Conservation (phyloP, 2,329 filamentous ascomycete species). For the Talaromyces atroroseus region DNA sequence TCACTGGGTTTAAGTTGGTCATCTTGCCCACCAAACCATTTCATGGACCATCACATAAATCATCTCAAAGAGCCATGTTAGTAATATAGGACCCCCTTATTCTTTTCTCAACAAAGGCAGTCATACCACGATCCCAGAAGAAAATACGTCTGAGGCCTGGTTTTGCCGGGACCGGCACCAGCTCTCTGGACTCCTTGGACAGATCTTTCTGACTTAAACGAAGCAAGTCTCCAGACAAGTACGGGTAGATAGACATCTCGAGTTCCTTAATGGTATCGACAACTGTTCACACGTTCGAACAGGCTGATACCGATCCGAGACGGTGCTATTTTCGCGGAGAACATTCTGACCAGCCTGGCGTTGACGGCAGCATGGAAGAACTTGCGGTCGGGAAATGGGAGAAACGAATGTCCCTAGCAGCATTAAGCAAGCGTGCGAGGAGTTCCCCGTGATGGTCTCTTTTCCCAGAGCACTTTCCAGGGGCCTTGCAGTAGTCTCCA, state of each 20-base stretch:
- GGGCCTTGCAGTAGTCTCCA: conserved; percentile 55
- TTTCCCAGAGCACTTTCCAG: conserved; percentile 47
- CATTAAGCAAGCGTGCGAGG: no score
- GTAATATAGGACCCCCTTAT: background rate
- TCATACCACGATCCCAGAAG: background rate
- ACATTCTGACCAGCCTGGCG: no score
- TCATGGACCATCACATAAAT: background rate
- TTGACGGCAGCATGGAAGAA: no score
- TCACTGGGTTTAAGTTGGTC: conserved; percentile 26
- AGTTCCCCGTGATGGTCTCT: conserved; percentile 41
- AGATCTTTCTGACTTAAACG: conserved; percentile 10
- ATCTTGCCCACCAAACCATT: conserved; percentile 20
- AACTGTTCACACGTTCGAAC: conserved; percentile 22
- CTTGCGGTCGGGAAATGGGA: no score
- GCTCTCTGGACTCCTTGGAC: background rate
- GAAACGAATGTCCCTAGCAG: no score
- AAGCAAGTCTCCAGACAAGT: conserved; percentile 17
- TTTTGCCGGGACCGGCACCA: background rate
- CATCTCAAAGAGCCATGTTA: background rate
- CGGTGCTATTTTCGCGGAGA: no score
- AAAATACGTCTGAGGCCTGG: background rate
- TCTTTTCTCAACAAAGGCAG: no score
- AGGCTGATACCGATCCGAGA: no score
- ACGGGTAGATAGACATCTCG: conserved; percentile 20
- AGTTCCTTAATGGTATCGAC: conserved; percentile 19